Base-by-base conservation (phyloP, 2,329 filamentous ascomycete species). In the Aspergillus clavatus region DNA sequence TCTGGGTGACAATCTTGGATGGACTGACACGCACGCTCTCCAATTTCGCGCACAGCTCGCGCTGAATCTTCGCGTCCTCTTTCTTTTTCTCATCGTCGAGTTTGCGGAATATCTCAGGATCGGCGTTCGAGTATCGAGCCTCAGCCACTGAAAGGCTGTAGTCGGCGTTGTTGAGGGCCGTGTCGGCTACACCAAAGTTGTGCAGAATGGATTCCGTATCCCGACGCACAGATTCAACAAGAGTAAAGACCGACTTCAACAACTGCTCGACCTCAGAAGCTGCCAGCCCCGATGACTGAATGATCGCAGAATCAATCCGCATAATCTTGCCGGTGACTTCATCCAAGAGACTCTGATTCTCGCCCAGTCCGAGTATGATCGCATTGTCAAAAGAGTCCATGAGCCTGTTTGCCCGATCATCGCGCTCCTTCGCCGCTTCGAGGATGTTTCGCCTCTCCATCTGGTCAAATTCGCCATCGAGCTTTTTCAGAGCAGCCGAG, bases 71-170 rank as follows among this genome's bases (percentile, higher is more conserved):
- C 2, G 58, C 55, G 54, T 76, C 73, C 51, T 76, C 73, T 50
- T 73, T 73, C 48, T 65, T 63, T 58, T 75, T 75, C 52, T 76
- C 73, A 29, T 61, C 62, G 21, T 69, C 65, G 3, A 76, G 63
- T 19, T 63, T 69, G 22, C 59, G 56, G 50, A 75, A 72, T 8
- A 70, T 65, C 3, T 68, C 65, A 3, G 63, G 46, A 16, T 71
- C 67, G 0, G 70, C 67, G 38, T 71, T 68, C 14, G 74, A 66
- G 27, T 71, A 69, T 41, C 65, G 69, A 2, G 75, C 77, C 53
- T 76, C 72, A 27, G 75, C 74, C 40, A 79, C 73, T n/a, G 75
- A 74, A 16, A 78, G 71, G 37, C 73, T 71, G 42, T 77, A 74
- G 46, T 78, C 75, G 1, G 74, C 71, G 19, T 74, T 67, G 47